Evolutionary conservation across 495 filamentous ascomycete genomes (phyloP).

Genomic region (Tuber calosporum): DNA sequence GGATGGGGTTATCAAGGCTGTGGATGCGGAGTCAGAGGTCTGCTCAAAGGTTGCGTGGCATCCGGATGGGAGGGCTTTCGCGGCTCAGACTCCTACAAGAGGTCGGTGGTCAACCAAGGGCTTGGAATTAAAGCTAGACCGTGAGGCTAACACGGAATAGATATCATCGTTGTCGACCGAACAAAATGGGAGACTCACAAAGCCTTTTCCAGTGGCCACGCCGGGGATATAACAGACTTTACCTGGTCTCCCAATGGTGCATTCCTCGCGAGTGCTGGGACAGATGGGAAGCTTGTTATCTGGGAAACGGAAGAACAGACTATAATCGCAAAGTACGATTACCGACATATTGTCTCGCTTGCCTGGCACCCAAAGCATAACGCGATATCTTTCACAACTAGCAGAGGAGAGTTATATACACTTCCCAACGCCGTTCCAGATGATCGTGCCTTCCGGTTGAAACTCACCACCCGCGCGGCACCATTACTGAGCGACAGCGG

Average conservation of each 20-base stretch:
- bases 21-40: slow-evolving; percentile 70
- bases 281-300: slow-evolving; percentile 72
- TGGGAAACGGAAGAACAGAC: slow-evolving; percentile 88
- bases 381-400: slow-evolving; percentile 79
- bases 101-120: background rate
- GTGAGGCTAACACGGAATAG: slow-evolving; percentile 38
- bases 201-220: slow-evolving; percentile 67
- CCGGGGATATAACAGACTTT: slow-evolving; percentile 75
- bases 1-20: slow-evolving; percentile 66
- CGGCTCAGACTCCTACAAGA: slow-evolving; percentile 69
- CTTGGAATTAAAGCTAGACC: slow-evolving; percentile 10
- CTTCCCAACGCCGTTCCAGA: slow-evolving; percentile 67
- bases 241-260: slow-evolving; percentile 94
- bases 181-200: slow-evolving; percentile 82
- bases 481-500: slow-evolving; percentile 52
- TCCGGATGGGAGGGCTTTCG: slow-evolving; percentile 88
- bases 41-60: slow-evolving; percentile 80
- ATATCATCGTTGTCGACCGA: slow-evolving; percentile 77
- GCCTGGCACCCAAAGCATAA: slow-evolving; percentile 89
- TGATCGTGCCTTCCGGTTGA: slow-evolving; percentile 57
- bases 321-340: slow-evolving; percentile 62
- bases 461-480: slow-evolving; percentile 57
- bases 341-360: slow-evolving; percentile 71
- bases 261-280: slow-evolving; percentile 70
- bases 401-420: slow-evolving; percentile 85